These are phyloP conservation scores for Angomonas deanei DNA, from an alignment of 208 protist genomes.

Conservation along the genomic window DNA sequence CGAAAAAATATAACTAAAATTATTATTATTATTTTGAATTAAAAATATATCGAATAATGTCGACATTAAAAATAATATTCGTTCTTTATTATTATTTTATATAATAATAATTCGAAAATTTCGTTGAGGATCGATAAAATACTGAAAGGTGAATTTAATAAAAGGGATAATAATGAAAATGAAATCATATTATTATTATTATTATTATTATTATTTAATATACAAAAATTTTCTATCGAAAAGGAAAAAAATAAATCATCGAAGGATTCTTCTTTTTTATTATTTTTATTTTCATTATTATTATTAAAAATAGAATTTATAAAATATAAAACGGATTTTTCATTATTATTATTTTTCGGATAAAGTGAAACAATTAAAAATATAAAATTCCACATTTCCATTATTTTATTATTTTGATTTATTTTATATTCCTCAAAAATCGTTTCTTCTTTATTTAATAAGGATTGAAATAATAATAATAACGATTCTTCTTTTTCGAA, in stretches of 20 bases:
- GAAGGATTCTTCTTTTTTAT: background rate
- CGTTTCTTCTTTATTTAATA: too few relatives aligned
- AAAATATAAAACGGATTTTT: background rate
- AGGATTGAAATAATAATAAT: too few relatives aligned
- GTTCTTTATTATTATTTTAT: conserved; percentile 2
- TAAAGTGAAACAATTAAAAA: too few relatives aligned
- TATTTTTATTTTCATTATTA: background rate
- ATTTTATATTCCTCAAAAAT: too few relatives aligned
- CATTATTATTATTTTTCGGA: background rate
- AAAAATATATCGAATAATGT: background rate
- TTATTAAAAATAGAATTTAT: background rate
- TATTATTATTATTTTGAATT: background rate
- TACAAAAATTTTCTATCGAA: background rate
- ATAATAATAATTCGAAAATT: background rate
- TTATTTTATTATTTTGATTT: too few relatives aligned
- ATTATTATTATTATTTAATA: conserved; percentile 1
- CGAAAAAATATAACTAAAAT: background rate
- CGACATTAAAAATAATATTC: background rate
- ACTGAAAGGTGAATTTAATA: background rate
- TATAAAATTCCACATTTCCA: too few relatives aligned
- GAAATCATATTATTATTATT: background rate
- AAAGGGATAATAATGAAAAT: background rate
- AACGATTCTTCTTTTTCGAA: too few relatives aligned
- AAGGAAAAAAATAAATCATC: background rate
- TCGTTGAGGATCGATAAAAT: background rate